Percentiles rank a stretch among this genome's conserved stretches.
phyloP scores from a whole-genome alignment of 1,284 basidiomycete species.

The Ganoderma boninense region DNA sequence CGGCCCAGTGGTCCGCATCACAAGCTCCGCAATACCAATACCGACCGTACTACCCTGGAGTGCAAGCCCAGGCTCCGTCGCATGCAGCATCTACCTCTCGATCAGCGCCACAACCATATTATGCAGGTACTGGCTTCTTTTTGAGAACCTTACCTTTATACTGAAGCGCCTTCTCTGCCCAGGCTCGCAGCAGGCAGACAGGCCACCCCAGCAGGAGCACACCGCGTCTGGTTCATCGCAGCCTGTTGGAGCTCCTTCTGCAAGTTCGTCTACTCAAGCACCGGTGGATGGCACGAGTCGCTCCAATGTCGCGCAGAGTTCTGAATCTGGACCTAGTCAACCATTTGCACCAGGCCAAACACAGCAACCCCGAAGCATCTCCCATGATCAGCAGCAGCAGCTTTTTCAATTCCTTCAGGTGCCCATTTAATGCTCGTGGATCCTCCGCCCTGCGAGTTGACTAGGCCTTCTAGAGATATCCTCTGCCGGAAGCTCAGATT shows the following conservation, averaged over 20 bases:
- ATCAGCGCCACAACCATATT: background rate
- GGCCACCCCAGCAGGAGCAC: background rate
- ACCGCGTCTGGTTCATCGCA: background rate
- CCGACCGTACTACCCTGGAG: background rate
- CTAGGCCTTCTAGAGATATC: background rate
- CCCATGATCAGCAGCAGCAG: slow-evolving; percentile 5
- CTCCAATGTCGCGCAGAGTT: background rate
- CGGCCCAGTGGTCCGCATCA: background rate
- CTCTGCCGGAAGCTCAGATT: background rate
- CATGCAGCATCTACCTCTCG: background rate
- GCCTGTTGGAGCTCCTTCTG: background rate
- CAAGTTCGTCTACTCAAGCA: background rate
- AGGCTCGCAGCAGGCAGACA: background rate
- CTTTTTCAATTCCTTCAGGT: slow-evolving; percentile 21
- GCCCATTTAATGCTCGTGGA: background rate
- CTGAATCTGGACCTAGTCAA: background rate
- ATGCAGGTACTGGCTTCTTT: background rate
- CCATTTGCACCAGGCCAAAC: background rate
- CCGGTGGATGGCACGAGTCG: background rate
- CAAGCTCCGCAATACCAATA: background rate
- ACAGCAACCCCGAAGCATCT: background rate
- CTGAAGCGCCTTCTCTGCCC: background rate
- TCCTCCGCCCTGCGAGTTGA: background rate
- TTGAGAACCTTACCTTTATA: background rate
- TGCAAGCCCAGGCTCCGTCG: background rate